These are phyloP conservation scores for Vanrija humicola DNA, from an alignment of 1,284 basidiomycete genomes.

Conservation along the genomic window DNA sequence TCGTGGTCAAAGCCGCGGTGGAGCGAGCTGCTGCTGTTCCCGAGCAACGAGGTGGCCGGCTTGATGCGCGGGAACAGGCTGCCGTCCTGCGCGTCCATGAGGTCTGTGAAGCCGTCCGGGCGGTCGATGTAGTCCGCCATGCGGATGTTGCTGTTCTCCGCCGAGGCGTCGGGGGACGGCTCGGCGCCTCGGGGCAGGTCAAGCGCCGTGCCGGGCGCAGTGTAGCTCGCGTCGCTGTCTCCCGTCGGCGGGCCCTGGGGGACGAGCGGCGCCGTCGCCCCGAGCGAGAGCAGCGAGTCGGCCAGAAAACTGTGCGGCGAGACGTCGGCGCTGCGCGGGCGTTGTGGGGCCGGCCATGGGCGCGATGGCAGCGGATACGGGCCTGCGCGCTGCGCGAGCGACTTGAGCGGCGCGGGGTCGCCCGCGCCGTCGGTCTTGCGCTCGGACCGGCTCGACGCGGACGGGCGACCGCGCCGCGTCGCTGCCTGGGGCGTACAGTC, in stretches of 20 bases:
- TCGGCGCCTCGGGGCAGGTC: not conserved
- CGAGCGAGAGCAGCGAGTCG: not conserved
- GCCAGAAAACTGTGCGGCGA: not conserved
- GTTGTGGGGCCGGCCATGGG: too few species aligned
- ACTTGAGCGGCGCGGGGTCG: not conserved
- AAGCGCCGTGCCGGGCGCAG: not conserved
- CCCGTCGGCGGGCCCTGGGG: not conserved
- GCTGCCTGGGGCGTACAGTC: not conserved
- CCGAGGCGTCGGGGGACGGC: not conserved
- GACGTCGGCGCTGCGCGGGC: not conserved
- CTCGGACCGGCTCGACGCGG: not conserved
- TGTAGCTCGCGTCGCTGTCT: not conserved
- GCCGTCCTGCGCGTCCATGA: not conserved
- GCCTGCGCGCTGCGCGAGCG: not conserved
- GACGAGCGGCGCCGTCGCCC: not conserved
- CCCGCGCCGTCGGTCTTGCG: not conserved
- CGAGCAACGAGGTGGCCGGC: not conserved
- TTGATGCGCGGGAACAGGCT: not conserved
- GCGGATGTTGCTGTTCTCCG: not conserved
- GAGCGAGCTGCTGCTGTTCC: not conserved
- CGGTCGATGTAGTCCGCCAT: slow-evolving; percentile 1
- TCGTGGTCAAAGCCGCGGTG: not conserved
- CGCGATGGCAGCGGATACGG: not conserved
- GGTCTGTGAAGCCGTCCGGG: not conserved
- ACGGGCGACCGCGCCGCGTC: not conserved